phyloP scores from a whole-genome alignment of 2,329 filamentous ascomycete genomes.

The Apiospora sp. region DNA sequence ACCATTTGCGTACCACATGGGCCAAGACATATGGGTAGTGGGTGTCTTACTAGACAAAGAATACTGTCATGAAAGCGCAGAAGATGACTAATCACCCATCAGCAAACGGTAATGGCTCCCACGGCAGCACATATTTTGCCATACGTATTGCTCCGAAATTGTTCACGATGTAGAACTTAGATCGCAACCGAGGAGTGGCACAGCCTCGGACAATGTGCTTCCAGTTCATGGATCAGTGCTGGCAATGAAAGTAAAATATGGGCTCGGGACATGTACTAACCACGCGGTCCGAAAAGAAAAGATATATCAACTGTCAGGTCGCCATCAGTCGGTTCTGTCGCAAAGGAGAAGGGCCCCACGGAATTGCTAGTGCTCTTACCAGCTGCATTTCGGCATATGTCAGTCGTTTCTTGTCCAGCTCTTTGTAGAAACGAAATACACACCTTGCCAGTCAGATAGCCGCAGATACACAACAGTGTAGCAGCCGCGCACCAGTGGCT shows the following conservation, averaged over 20 bases:
- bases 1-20: not conserved
- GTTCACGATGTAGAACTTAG: not conserved
- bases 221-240: not conserved
- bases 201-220: conserved; percentile 5
- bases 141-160: conserved; percentile 1
- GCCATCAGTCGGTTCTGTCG: not conserved
- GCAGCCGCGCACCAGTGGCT: not conserved
- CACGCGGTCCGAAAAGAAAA: conserved; percentile 9
- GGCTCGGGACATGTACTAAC: not conserved
- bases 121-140: not conserved
- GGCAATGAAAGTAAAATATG: not conserved
- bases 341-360: not conserved
- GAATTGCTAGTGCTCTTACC: not conserved
- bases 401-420: not conserved
- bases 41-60: not conserved
- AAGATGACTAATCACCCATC: not conserved
- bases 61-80: not conserved
- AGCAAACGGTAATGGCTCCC: not conserved
- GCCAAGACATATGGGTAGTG: not conserved
- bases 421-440: not conserved
- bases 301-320: not conserved
- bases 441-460: conserved; percentile 4
- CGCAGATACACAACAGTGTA: not conserved
- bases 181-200: not conserved
- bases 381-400: not conserved